These are phyloP conservation scores for Exophiala viscosa DNA, from an alignment of 2,329 filamentous ascomycete species.

Conservation along the genomic window DNA sequence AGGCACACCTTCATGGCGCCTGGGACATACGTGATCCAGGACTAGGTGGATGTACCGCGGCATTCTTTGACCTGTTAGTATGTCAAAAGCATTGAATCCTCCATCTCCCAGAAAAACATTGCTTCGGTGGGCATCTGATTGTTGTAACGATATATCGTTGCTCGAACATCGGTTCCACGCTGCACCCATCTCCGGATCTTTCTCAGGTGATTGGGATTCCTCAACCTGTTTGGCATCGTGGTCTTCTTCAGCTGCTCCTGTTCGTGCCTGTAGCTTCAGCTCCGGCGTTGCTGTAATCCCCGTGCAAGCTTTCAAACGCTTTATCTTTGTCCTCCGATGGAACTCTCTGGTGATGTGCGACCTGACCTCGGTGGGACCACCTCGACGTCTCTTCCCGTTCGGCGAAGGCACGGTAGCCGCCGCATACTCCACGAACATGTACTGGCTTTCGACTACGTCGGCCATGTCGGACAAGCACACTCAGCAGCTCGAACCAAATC, in stretches of 20 bases:
- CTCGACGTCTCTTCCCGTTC: conserved; percentile 19
- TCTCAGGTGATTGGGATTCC: no score
- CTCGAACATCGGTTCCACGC: no score
- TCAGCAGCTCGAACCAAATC: neutral
- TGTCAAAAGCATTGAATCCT: no score
- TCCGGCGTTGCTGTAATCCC: no score
- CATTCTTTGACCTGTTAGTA: neutral
- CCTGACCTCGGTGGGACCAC: conserved; percentile 20
- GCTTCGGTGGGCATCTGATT: no score
- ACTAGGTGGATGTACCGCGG: conserved; percentile 13
- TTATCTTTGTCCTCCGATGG: conserved; percentile 17
- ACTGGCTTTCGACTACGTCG: conserved; percentile 7
- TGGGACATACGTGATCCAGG: conserved; percentile 16
- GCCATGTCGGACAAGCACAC: conserved; percentile 5
- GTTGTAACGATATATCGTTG: no score
- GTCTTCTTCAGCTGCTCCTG: no score
- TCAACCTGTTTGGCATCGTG: no score
- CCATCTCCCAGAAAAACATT: no score
- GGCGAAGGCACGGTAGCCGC: conserved; percentile 3
- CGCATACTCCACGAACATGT: conserved; percentile 23
- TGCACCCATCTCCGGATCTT: no score
- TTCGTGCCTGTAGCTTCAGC: neutral
- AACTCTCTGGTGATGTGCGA: conserved; percentile 25
- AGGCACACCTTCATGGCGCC: neutral
- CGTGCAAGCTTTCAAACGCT: conserved; percentile 3